A percentile compares a stretch with the other conserved stretches of the same genome.
Conservation (phyloP, 148 eudicot genomes). For the Silene uniflora region DNA sequence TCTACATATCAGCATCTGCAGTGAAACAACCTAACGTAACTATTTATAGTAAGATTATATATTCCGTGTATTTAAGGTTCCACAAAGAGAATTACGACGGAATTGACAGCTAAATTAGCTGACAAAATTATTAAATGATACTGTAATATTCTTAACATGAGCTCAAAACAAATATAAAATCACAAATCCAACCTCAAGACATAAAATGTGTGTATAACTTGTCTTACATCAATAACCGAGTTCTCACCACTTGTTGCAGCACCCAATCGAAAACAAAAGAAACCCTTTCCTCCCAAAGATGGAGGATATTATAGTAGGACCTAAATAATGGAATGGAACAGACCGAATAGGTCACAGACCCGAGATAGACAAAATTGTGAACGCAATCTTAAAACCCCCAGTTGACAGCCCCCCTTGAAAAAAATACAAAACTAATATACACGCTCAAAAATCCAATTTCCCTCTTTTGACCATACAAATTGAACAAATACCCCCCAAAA, state of each 20-base stretch:
- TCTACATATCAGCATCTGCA: no score
- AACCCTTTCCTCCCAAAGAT: not conserved
- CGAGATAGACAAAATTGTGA: conserved; percentile 12
- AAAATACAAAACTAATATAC: not conserved
- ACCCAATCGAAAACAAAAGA: not conserved
- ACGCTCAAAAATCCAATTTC: conserved; percentile 6
- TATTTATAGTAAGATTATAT: no score
- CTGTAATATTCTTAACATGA: no score
- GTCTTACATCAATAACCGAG: conserved; percentile 10
- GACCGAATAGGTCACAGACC: not conserved
- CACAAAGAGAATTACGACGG: no score
- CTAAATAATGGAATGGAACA: not conserved
- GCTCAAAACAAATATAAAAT: not conserved
- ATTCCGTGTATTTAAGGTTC: no score
- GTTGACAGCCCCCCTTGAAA: not conserved
- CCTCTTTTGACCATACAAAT: not conserved
- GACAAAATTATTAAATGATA: no score
- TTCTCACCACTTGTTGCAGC: not conserved
- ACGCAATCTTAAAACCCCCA: not conserved
- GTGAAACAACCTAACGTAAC: no score
- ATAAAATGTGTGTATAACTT: not conserved
- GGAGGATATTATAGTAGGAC: not conserved
- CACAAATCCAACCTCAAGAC: not conserved
- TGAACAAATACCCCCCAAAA: not conserved
- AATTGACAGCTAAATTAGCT: no score